Evolutionary conservation across 2,329 filamentous ascomycete genomes (phyloP).

Genomic region (Seiridium cupressi): DNA sequence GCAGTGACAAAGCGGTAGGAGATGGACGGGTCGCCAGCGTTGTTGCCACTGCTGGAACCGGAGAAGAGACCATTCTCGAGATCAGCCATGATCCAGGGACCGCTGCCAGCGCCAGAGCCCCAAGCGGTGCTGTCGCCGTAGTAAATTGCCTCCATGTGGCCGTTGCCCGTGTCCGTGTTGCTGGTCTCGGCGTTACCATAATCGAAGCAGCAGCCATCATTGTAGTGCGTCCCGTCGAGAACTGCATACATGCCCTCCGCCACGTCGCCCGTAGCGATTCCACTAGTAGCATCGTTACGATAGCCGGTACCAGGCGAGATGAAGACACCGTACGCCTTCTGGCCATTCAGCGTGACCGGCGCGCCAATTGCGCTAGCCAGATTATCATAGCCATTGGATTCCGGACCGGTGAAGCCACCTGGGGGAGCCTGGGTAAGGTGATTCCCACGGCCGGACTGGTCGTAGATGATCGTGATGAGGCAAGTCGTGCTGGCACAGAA

Average conservation of each 20-base stretch:
- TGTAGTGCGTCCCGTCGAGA: conserved; percentile 59
- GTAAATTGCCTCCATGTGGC: conserved; percentile 70
- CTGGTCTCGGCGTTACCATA: conserved; percentile 57
- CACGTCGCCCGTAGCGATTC: conserved; percentile 52
- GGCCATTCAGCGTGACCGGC: conserved; percentile 57
- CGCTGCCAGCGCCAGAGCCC: conserved; percentile 55
- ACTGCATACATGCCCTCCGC: conserved; percentile 61
- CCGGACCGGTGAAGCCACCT: conserved; percentile 56
- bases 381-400: conserved; percentile 56
- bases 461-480: conserved; percentile 63
- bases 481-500: conserved; percentile 63
- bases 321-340: conserved; percentile 64
- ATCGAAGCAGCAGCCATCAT: conserved; percentile 55
- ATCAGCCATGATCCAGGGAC: conserved; percentile 69
- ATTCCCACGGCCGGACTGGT: conserved; percentile 61
- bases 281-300: conserved; percentile 53
- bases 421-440: conserved; percentile 62
- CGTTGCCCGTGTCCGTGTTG: conserved; percentile 53
- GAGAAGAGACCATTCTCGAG: conserved; percentile 67
- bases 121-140: conserved; percentile 54
- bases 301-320: conserved; percentile 62
- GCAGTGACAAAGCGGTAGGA: conserved; percentile 56
- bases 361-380: conserved; percentile 58
- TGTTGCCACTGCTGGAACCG: conserved; percentile 42
- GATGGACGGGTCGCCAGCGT: conserved; percentile 51